A percentile compares a stretch with the other conserved stretches of the same genome.
Conservation (phyloP, 305 asterid genomes). For the Solanum aculeatissimum region DNA sequence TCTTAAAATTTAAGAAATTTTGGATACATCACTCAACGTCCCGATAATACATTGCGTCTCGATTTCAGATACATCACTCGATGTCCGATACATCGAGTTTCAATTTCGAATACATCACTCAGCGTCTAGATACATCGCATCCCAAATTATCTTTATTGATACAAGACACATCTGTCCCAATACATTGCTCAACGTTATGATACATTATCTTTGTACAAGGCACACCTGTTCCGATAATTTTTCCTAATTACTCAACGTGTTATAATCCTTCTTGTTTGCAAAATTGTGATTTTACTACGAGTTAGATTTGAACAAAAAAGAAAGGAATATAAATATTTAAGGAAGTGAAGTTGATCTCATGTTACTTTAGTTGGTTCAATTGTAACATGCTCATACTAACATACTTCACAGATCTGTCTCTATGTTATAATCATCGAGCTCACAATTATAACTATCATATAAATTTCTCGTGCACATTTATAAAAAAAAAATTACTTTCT, state of each 20-base stretch:
- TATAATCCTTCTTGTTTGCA: neutral
- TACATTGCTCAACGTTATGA: no score
- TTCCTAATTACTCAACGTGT: neutral
- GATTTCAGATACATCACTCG: no score
- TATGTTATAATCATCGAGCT: neutral
- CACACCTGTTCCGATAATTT: no score
- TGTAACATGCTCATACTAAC: neutral
- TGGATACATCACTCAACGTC: no score
- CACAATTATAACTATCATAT: neutral
- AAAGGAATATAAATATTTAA: neutral
- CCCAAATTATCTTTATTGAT: no score
- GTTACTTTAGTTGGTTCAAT: neutral
- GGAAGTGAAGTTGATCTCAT: neutral
- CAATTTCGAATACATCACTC: no score
- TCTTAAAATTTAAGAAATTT: no score
- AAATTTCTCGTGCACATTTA: neutral
- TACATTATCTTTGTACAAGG: no score
- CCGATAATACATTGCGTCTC: no score
- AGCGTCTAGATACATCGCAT: no score
- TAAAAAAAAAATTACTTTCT: neutral
- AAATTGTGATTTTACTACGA: neutral
- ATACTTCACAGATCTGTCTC: neutral
- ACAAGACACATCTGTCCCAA: no score
- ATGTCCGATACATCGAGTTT: no score
- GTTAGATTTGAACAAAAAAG: neutral